Base-by-base conservation (phyloP, 345 rosid genomes). In the Arabis hirsuta region DNA sequence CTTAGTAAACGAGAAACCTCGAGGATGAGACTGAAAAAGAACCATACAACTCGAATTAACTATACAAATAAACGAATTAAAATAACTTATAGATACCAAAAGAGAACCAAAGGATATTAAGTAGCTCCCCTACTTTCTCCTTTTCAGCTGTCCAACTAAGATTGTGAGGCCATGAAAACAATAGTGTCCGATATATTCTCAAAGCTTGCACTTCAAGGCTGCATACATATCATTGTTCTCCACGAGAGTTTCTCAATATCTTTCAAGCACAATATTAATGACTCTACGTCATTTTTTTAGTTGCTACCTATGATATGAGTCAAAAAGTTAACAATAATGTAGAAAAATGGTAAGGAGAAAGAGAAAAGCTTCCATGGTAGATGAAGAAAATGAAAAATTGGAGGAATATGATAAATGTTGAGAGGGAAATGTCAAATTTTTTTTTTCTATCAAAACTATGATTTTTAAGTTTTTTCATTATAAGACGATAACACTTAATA, bases 1-100 rank as follows among this genome's bases (percentile, higher is more conserved):
- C 81, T 94, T 94, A 4, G 97, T 94, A 67, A 94, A 88, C 55
- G 91, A 55, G 82, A 94, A 90, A 34, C 97, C 88, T 26, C 98
- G 93, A 36, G 96, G 88, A 80, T 91, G 96, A 39, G 96, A 86
- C 98, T 91, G 91, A 61, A 81, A 67, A 42, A 46, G 22, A 12
- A 73, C 41, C 67, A 69, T 43, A 39, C 41, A 62, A 13, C 29
- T 51, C 55, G 12, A 65, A 13, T 41, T 19, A 76, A 39, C 2
- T 26, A 67, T 58, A 43, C 41, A 65, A 20, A n/a, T 47, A 66
- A 43, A 14, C 63, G 31, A 59, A 26, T 0, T 10, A 38, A 20
- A 76, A 20, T 55, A 45, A 12, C 63, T 60, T 26, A 29, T 31
- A 62, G 47, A 75, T 14, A 47, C 48, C 62, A 50, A 54, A 52